Conservation (phyloP, 176 grass and related monocot species). For the Musa itinerans region DNA sequence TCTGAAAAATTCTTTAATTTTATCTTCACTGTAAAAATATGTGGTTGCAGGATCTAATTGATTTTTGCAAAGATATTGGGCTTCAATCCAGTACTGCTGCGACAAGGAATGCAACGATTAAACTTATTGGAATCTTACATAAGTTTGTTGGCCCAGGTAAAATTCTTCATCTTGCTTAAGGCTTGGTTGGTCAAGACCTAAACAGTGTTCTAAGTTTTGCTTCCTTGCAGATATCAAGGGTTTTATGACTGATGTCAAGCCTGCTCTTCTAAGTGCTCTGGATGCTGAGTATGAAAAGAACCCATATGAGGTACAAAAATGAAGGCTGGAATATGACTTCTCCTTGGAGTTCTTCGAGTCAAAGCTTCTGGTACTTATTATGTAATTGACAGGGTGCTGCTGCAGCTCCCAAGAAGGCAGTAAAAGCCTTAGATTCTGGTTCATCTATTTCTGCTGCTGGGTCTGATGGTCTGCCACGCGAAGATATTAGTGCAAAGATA, state of each 20-base stretch:
- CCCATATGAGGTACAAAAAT: slow-evolving; percentile 68
- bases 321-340: neutral
- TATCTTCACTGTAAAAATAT: slow-evolving; percentile 11
- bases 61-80: slow-evolving; percentile 96
- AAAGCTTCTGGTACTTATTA: neutral
- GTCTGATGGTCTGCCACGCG: slow-evolving; percentile 83
- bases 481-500: slow-evolving; percentile 95
- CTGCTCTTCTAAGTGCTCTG: slow-evolving; percentile 70
- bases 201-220: slow-evolving; percentile 5
- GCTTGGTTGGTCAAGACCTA: slow-evolving; percentile 2
- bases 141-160: slow-evolving; percentile 96
- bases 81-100: slow-evolving; percentile 76
- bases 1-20: slow-evolving; percentile 11
- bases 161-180: slow-evolving; percentile 1
- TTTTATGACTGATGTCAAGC: slow-evolving; percentile 96
- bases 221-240: slow-evolving; percentile 76
- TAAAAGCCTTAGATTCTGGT: slow-evolving; percentile 54
- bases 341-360: neutral
- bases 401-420: slow-evolving; percentile 69
- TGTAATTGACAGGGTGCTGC: slow-evolving; percentile 54
- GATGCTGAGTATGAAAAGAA: slow-evolving; percentile 96
- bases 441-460: slow-evolving; percentile 38
- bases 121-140: slow-evolving; percentile 85
- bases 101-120: slow-evolving; percentile 89
- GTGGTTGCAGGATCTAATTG: slow-evolving; percentile 74